Conservation (phyloP, 208 protist genomes). For the Leishmania lainsoni region DNA sequence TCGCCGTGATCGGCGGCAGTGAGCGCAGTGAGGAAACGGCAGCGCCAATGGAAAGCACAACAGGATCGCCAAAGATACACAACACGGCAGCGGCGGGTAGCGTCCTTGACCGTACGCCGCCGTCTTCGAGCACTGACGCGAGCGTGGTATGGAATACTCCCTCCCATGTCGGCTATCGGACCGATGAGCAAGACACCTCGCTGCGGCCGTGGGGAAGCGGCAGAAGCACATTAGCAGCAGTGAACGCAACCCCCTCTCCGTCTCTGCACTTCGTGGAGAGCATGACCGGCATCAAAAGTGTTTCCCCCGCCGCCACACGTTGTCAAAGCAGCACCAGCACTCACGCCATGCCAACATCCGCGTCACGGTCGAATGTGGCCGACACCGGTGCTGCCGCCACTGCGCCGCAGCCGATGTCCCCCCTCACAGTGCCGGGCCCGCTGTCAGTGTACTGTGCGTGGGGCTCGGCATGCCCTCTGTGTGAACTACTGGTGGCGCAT, state of each 20-base stretch:
- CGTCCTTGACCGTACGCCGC: conserved; percentile 14
- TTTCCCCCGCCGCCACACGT: neutral
- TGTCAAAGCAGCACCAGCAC: neutral
- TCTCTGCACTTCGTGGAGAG: neutral
- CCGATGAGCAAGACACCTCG: neutral
- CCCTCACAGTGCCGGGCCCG: conserved; percentile 2
- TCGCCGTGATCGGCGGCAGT: neutral
- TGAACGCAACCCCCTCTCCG: conserved; percentile 3
- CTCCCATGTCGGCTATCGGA: neutral
- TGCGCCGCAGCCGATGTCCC: neutral
- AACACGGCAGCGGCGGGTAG: conserved; percentile 1
- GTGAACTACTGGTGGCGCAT: conserved; percentile 58
- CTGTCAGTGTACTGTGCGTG: conserved; percentile 70
- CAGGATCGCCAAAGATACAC: conserved; percentile 12
- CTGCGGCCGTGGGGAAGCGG: neutral
- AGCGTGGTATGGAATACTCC: neutral
- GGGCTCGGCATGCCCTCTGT: conserved; percentile 76
- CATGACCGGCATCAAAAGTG: neutral
- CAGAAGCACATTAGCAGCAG: neutral
- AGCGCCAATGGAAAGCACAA: neutral
- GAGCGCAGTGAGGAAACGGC: conserved; percentile 1
- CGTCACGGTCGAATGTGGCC: neutral
- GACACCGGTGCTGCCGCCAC: neutral
- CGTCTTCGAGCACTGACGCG: conserved; percentile 13
- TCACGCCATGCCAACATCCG: neutral